These are phyloP conservation scores for Malus hybrid DNA, from an alignment of 331 rosid species.

Conservation along the genomic window DNA sequence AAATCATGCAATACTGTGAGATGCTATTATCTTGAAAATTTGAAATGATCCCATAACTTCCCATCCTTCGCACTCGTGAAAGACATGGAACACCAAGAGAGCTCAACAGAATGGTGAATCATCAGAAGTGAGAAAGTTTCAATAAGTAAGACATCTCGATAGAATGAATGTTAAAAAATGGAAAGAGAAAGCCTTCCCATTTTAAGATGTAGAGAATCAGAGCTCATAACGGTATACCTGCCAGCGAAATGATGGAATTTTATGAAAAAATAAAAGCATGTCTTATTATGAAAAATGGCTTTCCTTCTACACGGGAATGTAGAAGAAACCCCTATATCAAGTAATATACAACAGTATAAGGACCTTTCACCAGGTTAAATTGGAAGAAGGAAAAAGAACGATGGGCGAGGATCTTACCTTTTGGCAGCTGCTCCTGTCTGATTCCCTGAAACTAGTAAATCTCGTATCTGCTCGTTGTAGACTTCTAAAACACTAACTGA, in stretches of 20 bases:
- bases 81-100: not conserved
- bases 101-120: not conserved
- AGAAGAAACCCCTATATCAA: not conserved
- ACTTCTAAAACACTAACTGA: constrained; percentile 93
- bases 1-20: constrained; percentile 11
- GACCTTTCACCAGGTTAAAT: not conserved
- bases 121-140: not conserved
- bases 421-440: constrained; percentile 54
- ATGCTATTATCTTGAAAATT: not conserved
- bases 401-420: constrained; percentile 38
- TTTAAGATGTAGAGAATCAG: not conserved
- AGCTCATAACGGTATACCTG: not conserved
- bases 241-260: not conserved
- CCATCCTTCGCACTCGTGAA: not conserved
- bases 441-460: constrained; percentile 65
- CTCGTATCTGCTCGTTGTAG: constrained; percentile 92
- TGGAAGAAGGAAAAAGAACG: not conserved
- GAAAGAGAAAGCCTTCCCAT: not conserved
- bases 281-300: not conserved
- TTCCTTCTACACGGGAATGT: not conserved
- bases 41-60: not conserved
- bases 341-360: not conserved
- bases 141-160: not conserved
- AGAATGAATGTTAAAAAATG: not conserved
- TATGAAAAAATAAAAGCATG: not conserved